Base-by-base conservation (phyloP, 2,329 filamentous ascomycete species). In the Calonectria pauciramosa region DNA sequence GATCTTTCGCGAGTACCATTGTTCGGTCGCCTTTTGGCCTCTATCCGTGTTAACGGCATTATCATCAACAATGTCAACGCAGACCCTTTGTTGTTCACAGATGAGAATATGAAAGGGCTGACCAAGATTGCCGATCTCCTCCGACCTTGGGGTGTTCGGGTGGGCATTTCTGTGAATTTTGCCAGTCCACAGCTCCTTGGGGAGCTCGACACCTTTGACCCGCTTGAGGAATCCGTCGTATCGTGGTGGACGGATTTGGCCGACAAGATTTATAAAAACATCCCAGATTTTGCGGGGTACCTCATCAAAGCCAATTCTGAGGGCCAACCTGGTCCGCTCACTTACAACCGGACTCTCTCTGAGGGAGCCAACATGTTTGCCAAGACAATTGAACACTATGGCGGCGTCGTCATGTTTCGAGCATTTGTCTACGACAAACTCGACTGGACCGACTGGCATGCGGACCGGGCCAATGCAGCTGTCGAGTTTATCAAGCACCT, bases 61-160 rank as follows among this genome's bases (percentile, higher is more conserved):
- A 85, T 94, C 4, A 87, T 94, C 79, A 95, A 94, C 85, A 95
- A 95, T 72, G 93, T 94, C 80, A 95, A 95, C 78, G 92, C 93
- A 6, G 91, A 94, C 78, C 86, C 89, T 2, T 87, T 86, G 0
- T 84, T 93, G 0, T 85, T 94, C 13, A 91, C 83, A 84, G 18
- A 77, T 1, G 67, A 72, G 8, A 94, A 94, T 77, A 87, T 94
- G 68, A 87, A 90, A 14, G 93, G 93, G 0, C 82, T 95, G 1
- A 88, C 86, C 3, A 86, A 90, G 49, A 90, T 95, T 49, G 93
- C 93, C 1, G 90, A 94, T 79, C 87, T 86, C 3, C 91, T 94
- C 83, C 88, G 93, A 4, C 93, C 93, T 0, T 95, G 91, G 82
- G 93, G 93, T 34, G 87, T 94, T 0, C 89, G 90, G 70, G 83